phyloP scores from a whole-genome alignment of 768 basidiomycete species.

The Clavulina sp. region DNA sequence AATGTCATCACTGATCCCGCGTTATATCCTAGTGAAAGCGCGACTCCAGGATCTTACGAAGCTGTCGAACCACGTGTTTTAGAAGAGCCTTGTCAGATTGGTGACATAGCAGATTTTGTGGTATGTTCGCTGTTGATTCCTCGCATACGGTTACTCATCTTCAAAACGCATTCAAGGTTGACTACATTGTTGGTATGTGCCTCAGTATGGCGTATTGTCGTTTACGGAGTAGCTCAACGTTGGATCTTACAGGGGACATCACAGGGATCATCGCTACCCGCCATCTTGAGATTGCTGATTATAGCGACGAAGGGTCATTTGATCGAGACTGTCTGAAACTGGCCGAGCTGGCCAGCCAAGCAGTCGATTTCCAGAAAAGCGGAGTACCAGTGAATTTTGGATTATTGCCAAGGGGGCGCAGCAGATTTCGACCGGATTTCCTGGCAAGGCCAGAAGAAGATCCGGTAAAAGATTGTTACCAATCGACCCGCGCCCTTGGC shows the following conservation, averaged over 20 bases:
- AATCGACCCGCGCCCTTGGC: neutral
- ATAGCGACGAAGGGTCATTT: constrained; percentile 25
- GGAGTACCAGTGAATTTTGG: constrained; percentile 7
- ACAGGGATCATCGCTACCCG: constrained; percentile 1
- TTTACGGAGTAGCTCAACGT: neutral
- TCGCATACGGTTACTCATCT: too few relatives aligned
- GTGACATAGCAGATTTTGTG: constrained; percentile 48
- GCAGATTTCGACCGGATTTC: neutral
- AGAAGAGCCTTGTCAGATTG: constrained; percentile 34
- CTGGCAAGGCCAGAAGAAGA: neutral
- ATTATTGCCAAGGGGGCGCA: neutral
- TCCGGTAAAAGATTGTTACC: neutral
- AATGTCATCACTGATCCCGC: constrained; percentile 24
- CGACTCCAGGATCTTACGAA: constrained; percentile 30
- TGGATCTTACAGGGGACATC: neutral
- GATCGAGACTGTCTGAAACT: constrained; percentile 34
- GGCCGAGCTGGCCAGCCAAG: constrained; percentile 29
- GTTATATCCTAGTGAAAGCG: constrained; percentile 15
- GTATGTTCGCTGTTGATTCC: constrained; percentile 14
- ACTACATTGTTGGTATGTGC: neutral
- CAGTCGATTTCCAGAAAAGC: constrained; percentile 13
- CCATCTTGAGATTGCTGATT: constrained; percentile 41
- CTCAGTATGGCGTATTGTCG: neutral
- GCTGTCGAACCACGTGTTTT: constrained; percentile 31
- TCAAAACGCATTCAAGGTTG: too few relatives aligned